Evolutionary conservation across 1,139 yeast genomes (phyloP).

Genomic region (Scheffersomyces parashehatae): DNA sequence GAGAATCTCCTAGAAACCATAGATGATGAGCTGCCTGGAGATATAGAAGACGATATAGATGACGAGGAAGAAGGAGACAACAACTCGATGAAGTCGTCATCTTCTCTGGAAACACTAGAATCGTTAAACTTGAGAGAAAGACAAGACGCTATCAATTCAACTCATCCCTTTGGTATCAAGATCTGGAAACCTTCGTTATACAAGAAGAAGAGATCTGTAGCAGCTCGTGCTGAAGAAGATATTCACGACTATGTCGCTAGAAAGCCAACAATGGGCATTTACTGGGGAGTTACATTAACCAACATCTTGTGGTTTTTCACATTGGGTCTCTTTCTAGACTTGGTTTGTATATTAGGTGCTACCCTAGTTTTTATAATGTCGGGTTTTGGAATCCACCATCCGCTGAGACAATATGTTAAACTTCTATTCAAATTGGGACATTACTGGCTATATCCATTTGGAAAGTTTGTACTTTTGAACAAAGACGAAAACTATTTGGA

Average conservation of each 20-base stretch:
- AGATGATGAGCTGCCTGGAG: slow-evolving; percentile 3
- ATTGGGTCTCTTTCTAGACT: slow-evolving; percentile 63
- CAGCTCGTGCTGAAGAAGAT: slow-evolving; percentile 88
- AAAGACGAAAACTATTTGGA: slow-evolving; percentile 78
- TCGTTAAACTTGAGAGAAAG: slow-evolving; percentile 89
- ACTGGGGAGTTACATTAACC: slow-evolving; percentile 67
- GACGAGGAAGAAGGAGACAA: slow-evolving; percentile 28
- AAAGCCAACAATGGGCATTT: slow-evolving; percentile 48
- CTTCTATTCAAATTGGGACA: slow-evolving; percentile 64
- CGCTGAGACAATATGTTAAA: slow-evolving; percentile 55
- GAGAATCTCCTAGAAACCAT: not conserved
- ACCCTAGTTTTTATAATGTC: slow-evolving; percentile 42
- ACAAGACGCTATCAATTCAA: slow-evolving; percentile 92
- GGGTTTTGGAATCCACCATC: slow-evolving; percentile 45
- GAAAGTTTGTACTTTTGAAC: slow-evolving; percentile 77
- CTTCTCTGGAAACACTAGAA: slow-evolving; percentile 63
- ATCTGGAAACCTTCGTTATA: slow-evolving; percentile 98
- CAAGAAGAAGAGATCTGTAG: slow-evolving; percentile 89
- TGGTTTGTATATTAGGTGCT: slow-evolving; percentile 52
- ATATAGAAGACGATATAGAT: slow-evolving; percentile 17
- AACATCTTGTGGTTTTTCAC: slow-evolving; percentile 76
- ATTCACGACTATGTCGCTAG: slow-evolving; percentile 69
- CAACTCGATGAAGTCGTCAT: slow-evolving; percentile 31
- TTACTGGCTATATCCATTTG: slow-evolving; percentile 83
- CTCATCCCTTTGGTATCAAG: slow-evolving; percentile 97